A percentile compares a stretch with the other conserved stretches of the same genome.
Conservation (phyloP, 1,139 yeast genomes). For the Geotrichum phurueaensis region DNA sequence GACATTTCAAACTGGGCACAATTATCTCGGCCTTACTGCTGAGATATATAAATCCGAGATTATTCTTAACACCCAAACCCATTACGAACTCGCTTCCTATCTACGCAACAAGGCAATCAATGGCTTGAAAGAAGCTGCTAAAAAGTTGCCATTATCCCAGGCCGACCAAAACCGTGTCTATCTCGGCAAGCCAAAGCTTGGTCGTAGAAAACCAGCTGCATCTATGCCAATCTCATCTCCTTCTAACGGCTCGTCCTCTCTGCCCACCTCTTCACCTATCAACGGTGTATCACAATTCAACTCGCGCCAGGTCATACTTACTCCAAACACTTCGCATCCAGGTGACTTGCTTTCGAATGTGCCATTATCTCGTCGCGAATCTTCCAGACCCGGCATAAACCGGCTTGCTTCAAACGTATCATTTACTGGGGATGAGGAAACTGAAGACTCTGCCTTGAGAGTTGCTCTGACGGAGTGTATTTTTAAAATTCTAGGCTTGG, state of each 20-base stretch:
- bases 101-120: constrained; percentile 53
- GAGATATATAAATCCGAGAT: constrained; percentile 78
- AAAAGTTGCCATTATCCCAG: constrained; percentile 18
- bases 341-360: constrained; percentile 83
- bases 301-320: constrained; percentile 63
- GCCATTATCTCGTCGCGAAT: constrained; percentile 51
- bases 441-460: constrained; percentile 66
- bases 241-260: background rate
- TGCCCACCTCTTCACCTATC: background rate
- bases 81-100: constrained; percentile 55
- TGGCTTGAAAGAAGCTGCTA: constrained; percentile 34
- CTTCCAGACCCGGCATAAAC: constrained; percentile 3
- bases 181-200: constrained; percentile 4
- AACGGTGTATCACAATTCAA: constrained; percentile 8
- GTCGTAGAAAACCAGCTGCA: constrained; percentile 2
- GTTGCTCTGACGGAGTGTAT: constrained; percentile 71
- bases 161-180: constrained; percentile 2
- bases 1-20: constrained; percentile 83
- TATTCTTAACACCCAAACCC: constrained; percentile 49
- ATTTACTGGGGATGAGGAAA: constrained; percentile 65
- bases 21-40: constrained; percentile 75
- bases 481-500: constrained; percentile 66
- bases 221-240: background rate
- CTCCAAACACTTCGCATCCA: constrained; percentile 61
- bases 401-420: constrained; percentile 4